Evolutionary conservation across 2,329 filamentous ascomycete species (phyloP).

Genomic region (Apiospora saccharicola): DNA sequence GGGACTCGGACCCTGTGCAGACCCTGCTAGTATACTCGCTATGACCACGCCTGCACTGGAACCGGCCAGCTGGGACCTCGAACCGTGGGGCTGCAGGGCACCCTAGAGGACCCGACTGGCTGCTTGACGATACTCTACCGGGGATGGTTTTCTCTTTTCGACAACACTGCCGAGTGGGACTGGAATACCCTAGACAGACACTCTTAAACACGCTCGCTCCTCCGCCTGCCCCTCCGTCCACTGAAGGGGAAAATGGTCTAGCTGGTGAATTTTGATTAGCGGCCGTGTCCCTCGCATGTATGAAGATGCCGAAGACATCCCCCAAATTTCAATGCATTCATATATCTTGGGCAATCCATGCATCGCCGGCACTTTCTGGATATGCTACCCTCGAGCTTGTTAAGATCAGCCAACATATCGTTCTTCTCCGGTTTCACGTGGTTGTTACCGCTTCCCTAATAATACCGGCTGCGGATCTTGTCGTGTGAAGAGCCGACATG

Average conservation of each 20-base stretch:
- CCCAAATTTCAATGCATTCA: not conserved
- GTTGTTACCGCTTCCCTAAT: not conserved
- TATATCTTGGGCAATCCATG: not conserved
- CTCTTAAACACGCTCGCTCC: not conserved
- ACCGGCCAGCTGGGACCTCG: not conserved
- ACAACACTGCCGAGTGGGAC: not conserved
- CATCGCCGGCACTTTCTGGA: not conserved
- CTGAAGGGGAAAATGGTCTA: not conserved
- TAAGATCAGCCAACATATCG: not conserved
- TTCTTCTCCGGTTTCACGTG: not conserved
- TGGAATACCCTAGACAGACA: not conserved
- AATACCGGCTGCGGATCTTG: not conserved
- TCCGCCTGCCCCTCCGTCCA: not conserved
- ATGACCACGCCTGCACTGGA: not conserved
- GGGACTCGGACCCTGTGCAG: not conserved
- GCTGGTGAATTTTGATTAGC: not conserved
- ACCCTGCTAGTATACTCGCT: slow-evolving; percentile 8
- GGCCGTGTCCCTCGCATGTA: not conserved
- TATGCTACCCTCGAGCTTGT: not conserved
- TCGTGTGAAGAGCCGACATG: not conserved
- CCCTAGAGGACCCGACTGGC: not conserved
- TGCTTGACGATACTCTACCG: not conserved
- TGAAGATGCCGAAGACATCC: not conserved
- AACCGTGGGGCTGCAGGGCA: not conserved
- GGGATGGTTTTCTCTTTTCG: not conserved